Evolutionary conservation across 163 green algal species (phyloP), one percentile per base, ranked within the genome.

Genomic region (Trebouxia gelatinosa): DNA sequence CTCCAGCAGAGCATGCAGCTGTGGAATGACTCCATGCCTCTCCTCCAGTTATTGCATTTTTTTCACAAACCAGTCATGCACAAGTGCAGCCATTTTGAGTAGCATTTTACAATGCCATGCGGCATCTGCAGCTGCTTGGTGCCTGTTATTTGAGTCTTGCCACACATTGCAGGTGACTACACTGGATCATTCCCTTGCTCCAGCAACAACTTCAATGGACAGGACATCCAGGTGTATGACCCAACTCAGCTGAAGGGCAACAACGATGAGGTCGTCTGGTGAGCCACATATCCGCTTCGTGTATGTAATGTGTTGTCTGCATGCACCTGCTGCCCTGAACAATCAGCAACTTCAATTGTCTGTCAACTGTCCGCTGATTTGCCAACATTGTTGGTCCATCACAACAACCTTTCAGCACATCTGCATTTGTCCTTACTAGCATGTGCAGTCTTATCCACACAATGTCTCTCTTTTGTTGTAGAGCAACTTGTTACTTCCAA

Each of bases 151-250:
- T 19, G n/a, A 38, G 6, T 3, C 6, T 17, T 4, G n/a, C 4
- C 23, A 37, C 35, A 39, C n/a, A 38, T 26, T 66, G 16, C 32
- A 70, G 61, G 61, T 1, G 61, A 70, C 61, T 70, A 70, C 61
- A 70, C 61, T 37, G 32, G 61, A 7, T n/a, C 61, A 31, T 38
- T 40, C n/a, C 61, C 61, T 7, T 70, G 61, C 4, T 31, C 32
- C 0, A 48, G 31, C 11, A 70, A 70, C 6, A 29, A 29, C 4
- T 48, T 70, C 16, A 26, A 48, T 48, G 61, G 61, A 26, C 31
- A 70, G 32, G 28, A 23, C 32, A 70, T 70, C 32, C 32, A 5
- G 13, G 61, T 70, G 61, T 70, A 70, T 26, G 32, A 70, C 5
- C 13, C 31, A 48, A 29, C 7, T 1, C 3, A 46, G 32, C 61